Percentiles rank a stretch among this genome's conserved stretches.
Evolutionary conservation across 2,329 filamentous ascomycete genomes (phyloP).

Genomic region (Ascocoryne sarcoides): DNA sequence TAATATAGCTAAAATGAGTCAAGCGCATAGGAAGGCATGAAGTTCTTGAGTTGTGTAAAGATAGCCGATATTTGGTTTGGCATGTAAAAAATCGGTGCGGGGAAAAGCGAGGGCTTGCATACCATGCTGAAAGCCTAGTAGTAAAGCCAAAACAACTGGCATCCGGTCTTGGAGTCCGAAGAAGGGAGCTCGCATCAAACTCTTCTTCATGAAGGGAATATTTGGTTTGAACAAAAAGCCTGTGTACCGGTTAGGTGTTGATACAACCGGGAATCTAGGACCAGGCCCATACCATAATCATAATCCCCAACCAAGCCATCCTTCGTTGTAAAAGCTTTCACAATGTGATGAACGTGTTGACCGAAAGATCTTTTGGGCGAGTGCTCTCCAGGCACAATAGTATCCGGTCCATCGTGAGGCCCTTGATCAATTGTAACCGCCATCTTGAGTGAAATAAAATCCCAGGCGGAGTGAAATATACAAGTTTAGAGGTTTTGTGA

Average conservation of each 20-base stretch:
- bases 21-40: no score
- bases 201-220: slow-evolving; percentile 69
- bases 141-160: slow-evolving; percentile 63
- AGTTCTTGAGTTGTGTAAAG: no score
- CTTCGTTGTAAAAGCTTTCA: slow-evolving; percentile 36
- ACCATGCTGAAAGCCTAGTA: slow-evolving; percentile 70
- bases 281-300: slow-evolving; percentile 54
- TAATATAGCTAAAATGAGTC: not conserved
- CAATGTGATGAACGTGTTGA: not conserved
- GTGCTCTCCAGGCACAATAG: not conserved
- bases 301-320: slow-evolving; percentile 75
- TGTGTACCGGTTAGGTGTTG: slow-evolving; percentile 1
- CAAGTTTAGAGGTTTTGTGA: no score
- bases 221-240: slow-evolving; percentile 66
- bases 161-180: slow-evolving; percentile 76
- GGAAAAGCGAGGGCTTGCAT: slow-evolving; percentile 71
- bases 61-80: no score
- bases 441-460: not conserved
- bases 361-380: not conserved
- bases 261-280: not conserved
- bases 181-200: slow-evolving; percentile 56
- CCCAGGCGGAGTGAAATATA: no score
- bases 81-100: no score
- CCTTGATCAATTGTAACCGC: not conserved
- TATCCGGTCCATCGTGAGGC: not conserved